Percentiles rank a stretch among this genome's conserved stretches.
These are phyloP conservation scores for Neoarthrinium moseri DNA, from an alignment of 2,329 filamentous ascomycete species.

Conservation along the genomic window DNA sequence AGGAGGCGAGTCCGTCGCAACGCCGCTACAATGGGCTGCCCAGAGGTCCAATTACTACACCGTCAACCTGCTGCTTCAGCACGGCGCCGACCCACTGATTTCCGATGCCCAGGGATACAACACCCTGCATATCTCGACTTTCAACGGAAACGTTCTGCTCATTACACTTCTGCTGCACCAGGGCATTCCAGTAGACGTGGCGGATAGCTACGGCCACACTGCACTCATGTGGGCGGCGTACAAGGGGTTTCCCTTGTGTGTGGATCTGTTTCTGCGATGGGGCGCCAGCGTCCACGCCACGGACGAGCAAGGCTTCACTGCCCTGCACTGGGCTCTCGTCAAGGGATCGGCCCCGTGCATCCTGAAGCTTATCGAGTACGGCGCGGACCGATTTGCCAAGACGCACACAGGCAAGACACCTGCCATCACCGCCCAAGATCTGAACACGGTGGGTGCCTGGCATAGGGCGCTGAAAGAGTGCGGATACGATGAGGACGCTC, in stretches of 20 bases:
- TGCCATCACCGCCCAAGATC: conserved; percentile 78
- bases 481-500: conserved; percentile 79
- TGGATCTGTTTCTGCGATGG: conserved; percentile 91
- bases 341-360: conserved; percentile 89
- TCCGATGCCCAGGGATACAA: conserved; percentile 97
- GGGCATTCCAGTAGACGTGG: conserved; percentile 89
- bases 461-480: conserved; percentile 78
- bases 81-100: conserved; percentile 88
- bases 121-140: conserved; percentile 92
- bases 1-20: conserved; percentile 92
- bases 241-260: conserved; percentile 90
- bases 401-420: conserved; percentile 91
- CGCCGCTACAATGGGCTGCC: conserved; percentile 93
- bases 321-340: conserved; percentile 93
- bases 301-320: conserved; percentile 92
- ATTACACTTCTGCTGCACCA: conserved; percentile 89
- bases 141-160: conserved; percentile 92
- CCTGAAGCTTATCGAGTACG: conserved; percentile 93
- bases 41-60: conserved; percentile 97
- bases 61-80: conserved; percentile 85
- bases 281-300: conserved; percentile 88
- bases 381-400: conserved; percentile 87
- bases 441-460: conserved; percentile 84
- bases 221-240: conserved; percentile 98
- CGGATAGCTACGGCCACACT: conserved; percentile 88